Percentiles rank a stretch among this genome's conserved stretches.
phyloP scores from a whole-genome alignment of 495 filamentous ascomycete genomes.

The Aspergillus diversus region DNA sequence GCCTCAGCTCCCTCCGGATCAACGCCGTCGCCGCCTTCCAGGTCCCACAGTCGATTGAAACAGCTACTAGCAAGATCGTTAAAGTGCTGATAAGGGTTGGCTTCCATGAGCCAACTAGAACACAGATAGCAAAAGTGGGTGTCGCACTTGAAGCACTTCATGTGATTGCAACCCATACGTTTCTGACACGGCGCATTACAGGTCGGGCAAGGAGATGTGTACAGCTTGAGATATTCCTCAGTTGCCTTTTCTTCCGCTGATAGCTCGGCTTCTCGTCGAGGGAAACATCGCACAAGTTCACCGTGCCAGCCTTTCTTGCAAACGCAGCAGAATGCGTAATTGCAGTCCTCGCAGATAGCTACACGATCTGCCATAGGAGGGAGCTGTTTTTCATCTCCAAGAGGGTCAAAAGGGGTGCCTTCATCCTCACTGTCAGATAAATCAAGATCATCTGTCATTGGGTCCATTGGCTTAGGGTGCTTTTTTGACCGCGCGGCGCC shows the following conservation, averaged over 20 bases:
- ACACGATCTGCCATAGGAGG: conserved; percentile 63
- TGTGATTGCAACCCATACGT: conserved; percentile 94
- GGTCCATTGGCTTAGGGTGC: conserved; percentile 66
- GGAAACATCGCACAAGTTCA: conserved; percentile 68
- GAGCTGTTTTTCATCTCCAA: conserved; percentile 40
- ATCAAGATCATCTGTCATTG: conserved; percentile 53
- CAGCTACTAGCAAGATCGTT: conserved; percentile 69
- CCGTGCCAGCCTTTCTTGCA: conserved; percentile 87
- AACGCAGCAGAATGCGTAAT: conserved; percentile 85
- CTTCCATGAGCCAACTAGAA: conserved; percentile 76
- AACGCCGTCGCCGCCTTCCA: conserved; percentile 78
- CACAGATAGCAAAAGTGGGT: conserved; percentile 98
- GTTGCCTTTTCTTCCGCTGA: conserved; percentile 84
- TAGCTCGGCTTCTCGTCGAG: conserved; percentile 63
- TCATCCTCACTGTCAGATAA: conserved; percentile 50
- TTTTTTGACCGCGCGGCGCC: conserved; percentile 82
- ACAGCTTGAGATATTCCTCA: conserved; percentile 73
- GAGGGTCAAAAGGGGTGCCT: conserved; percentile 34
- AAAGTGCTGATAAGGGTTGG: conserved; percentile 88
- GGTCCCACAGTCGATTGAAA: conserved; percentile 86
- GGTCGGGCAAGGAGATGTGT: conserved; percentile 90
- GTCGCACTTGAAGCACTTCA: conserved; percentile 88
- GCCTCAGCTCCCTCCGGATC: conserved; percentile 49
- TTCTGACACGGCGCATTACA: conserved; percentile 87
- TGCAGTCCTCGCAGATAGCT: conserved; percentile 84